Evolutionary conservation across 1,284 basidiomycete genomes (phyloP), one percentile per base, ranked within the genome.

Genomic region (Athelia sp.): DNA sequence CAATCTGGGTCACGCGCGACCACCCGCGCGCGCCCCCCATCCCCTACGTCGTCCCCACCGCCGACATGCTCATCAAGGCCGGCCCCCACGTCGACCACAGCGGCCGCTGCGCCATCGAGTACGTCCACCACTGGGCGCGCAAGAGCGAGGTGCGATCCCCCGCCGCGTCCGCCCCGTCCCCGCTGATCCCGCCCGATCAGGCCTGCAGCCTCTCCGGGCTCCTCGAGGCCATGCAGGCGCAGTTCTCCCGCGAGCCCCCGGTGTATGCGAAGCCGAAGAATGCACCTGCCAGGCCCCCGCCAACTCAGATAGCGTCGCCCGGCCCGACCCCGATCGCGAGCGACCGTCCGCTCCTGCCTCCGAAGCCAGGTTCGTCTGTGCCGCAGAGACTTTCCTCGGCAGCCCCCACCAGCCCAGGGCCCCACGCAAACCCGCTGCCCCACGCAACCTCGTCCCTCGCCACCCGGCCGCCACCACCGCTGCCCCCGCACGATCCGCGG

Each of bases 31-130:
- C 76, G 26, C 83, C 93, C 1, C 97, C 97, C 8, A 81, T 99
- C 59, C 78, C 80, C n/a, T 98, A 93, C 69, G 95, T 99, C 54
- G 87, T 92, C 11, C 96, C 97, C n/a, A 98, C 93, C 1, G 78
- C 74, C 46, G 87, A 91, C 58, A 95, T 99, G 89, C 84, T 94
- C 51, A 82, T 99, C 56, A 83, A 86, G 54, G 78, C 89, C 22
- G 81, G 87, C 13, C 78, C 75, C 45, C 75, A 82, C 58, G 77
- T 98, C 54, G 93, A 98, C 59, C 81, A 87, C 44, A 92, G 90
- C 61, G 97, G 97, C 9, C 75, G 77, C 56, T 91, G 81, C 58
- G 68, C 66, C 35, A 72, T 81, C 42, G 79, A 82, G 34, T 95
- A 94, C 64, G 64, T 89, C 34, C 73, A 74, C 31, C 71, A 82